These are phyloP conservation scores for Escallonia rubra DNA, from an alignment of 129 eudicot species.

Conservation along the genomic window DNA sequence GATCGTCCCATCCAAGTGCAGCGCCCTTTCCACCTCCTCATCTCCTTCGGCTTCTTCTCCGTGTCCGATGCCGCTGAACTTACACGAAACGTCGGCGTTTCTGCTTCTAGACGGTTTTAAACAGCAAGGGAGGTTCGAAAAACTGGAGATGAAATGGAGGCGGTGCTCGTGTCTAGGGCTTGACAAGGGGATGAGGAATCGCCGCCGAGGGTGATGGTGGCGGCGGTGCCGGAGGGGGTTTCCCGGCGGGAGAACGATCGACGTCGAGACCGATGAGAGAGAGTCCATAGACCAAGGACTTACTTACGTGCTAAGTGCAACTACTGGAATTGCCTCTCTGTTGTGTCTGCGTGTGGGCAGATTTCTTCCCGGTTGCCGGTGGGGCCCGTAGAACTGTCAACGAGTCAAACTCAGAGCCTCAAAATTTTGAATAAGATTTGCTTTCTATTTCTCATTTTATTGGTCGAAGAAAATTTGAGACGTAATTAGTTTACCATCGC, in stretches of 20 bases:
- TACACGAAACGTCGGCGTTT: conserved; percentile 13
- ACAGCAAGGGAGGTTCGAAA: conserved; percentile 7
- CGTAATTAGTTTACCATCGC: too few species aligned
- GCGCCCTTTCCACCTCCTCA: conserved; percentile 74
- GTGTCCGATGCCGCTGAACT: conserved; percentile 21
- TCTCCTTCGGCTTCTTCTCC: conserved; percentile 27
- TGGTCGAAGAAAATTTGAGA: too few species aligned
- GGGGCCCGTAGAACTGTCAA: conserved; percentile 1
- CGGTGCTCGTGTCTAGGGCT: conserved; percentile 5
- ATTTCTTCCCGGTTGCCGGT: not conserved
- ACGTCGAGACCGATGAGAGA: conserved; percentile 69
- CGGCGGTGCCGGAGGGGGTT: conserved; percentile 42
- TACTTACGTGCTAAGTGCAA: too few species aligned
- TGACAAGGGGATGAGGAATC: conserved; percentile 23
- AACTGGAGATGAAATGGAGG: conserved; percentile 6
- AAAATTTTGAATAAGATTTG: too few species aligned
- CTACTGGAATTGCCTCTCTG: too few species aligned
- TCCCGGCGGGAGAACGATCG: conserved; percentile 42
- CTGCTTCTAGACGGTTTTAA: conserved; percentile 17
- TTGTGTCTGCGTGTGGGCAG: not conserved
- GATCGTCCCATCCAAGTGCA: conserved; percentile 86
- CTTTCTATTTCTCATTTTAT: not conserved
- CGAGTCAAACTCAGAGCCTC: not conserved
- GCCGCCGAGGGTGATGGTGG: conserved; percentile 53
- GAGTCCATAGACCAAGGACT: conserved; percentile 47